Evolutionary conservation across 352 stramenopile genomes (phyloP), one percentile per base, ranked within the genome.

Genomic region (Paralagenidium karlingii): DNA sequence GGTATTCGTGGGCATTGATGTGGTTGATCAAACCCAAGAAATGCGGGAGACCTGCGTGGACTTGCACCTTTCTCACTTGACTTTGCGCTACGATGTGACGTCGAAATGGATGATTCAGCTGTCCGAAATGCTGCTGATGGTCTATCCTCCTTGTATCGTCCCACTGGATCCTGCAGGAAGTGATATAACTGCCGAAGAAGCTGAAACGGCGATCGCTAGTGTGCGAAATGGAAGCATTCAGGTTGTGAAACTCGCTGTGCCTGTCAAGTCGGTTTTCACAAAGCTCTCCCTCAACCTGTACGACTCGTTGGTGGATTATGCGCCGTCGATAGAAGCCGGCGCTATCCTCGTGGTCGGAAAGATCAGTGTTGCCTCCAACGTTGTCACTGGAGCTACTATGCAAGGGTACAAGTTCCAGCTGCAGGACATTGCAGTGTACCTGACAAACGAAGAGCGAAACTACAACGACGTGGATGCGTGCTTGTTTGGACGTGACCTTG

Each of bases 1-100:
- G 4, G 48, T 90, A 25, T 88, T 92, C 42, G 66, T 87, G 21
- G 73, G 73, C 3, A 62, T 87, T 21, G 76, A 90, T 22, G 83
- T 88, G 16, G 38, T 64, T 32, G 74, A 89, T 30, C 68, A 87
- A 39, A 87, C 79, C 8, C 79, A 88, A 50, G 76, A 85, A 31
- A 92, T 92, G 79, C 62, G 79, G 0, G 79, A 92, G 33, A 90
- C 88, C 61, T 88, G 84, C 46, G 67, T 88, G 1, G 76, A 88
- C 24, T 47, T 92, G n/a, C 74, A 92, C 25, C 56, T 88, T 22
- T 92, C 79, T 25, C 75, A 92, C 40, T 49, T 85, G 18, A 90
- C 71, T 45, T 56, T 84, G 43, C 70, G 79, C 16, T 88, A 89
- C 45, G 73, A 90, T 21, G 74, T 86, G 28, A 55, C 60, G 3